Evolutionary conservation across 2,329 filamentous ascomycete species (phyloP).

Genomic region (Ascochyta lentis): DNA sequence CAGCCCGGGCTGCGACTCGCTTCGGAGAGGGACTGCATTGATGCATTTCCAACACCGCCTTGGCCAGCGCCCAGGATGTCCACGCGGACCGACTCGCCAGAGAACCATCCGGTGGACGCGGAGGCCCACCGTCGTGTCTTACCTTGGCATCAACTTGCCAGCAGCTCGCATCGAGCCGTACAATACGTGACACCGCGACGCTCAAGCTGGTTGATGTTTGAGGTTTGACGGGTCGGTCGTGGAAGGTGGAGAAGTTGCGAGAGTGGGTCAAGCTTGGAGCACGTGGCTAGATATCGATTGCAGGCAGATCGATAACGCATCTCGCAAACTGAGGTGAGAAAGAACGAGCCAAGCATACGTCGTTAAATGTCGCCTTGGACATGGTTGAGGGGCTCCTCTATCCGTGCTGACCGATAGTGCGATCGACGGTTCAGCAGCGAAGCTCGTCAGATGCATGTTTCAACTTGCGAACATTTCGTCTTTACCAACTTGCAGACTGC

Average conservation of each 20-base stretch:
- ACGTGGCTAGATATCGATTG: constrained; percentile 20
- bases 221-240: constrained; percentile 1
- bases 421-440: neutral
- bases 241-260: constrained; percentile 9
- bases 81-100: constrained; percentile 31
- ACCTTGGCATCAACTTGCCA: constrained; percentile 9
- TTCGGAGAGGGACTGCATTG: constrained; percentile 19
- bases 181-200: neutral
- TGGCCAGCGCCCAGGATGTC: constrained; percentile 23
- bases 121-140: neutral
- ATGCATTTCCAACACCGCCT: constrained; percentile 18
- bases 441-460: neutral
- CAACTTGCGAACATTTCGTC: neutral
- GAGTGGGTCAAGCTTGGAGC: constrained; percentile 16
- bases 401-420: neutral
- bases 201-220: neutral
- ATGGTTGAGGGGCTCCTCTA: neutral
- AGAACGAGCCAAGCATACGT: neutral
- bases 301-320: constrained; percentile 7
- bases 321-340: neutral
- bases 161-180: constrained; percentile 8
- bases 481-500: neutral
- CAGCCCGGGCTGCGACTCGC: constrained; percentile 14
- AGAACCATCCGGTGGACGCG: constrained; percentile 8
- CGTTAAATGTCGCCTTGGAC: no score